Evolutionary conservation across 331 rosid species (phyloP).

Genomic region (Saraca asoca): DNA sequence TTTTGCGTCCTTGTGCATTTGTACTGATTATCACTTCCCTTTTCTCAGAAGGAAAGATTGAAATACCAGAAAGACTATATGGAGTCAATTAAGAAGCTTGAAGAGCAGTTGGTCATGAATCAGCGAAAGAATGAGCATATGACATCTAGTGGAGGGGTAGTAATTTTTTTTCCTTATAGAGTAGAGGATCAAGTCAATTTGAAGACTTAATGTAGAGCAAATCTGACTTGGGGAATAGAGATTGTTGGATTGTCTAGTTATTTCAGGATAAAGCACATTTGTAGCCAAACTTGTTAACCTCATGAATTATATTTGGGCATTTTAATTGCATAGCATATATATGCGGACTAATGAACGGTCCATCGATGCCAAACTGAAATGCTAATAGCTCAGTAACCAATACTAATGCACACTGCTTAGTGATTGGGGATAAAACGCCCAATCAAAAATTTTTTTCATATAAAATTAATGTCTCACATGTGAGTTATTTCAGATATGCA

Average conservation of each 20-base stretch:
- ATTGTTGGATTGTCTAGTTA: not conserved
- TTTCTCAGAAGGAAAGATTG: slow-evolving; percentile 71
- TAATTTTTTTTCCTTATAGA: not conserved
- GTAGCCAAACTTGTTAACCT: slow-evolving; percentile 18
- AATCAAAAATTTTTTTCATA: not conserved
- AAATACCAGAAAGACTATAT: slow-evolving; percentile 86
- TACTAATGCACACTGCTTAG: slow-evolving; percentile 5
- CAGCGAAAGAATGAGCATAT: slow-evolving; percentile 53
- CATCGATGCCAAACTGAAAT: slow-evolving; percentile 18
- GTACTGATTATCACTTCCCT: slow-evolving; percentile 31
- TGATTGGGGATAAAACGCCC: not conserved
- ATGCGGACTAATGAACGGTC: not conserved
- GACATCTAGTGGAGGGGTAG: slow-evolving; percentile 45
- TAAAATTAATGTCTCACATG: slow-evolving; percentile 29
- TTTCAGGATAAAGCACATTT: slow-evolving; percentile 4
- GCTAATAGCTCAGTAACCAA: slow-evolving; percentile 20
- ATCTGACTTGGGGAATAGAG: not conserved
- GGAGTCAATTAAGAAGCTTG: slow-evolving; percentile 92
- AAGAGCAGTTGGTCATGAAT: slow-evolving; percentile 69
- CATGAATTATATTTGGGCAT: not conserved
- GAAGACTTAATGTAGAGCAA: not conserved
- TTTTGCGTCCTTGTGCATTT: slow-evolving; percentile 25
- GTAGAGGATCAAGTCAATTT: no score
- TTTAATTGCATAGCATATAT: no score
- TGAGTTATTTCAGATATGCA: slow-evolving; percentile 38